Conservation (phyloP, 257 asterid genomes). For the Anisodus tanguticus region DNA sequence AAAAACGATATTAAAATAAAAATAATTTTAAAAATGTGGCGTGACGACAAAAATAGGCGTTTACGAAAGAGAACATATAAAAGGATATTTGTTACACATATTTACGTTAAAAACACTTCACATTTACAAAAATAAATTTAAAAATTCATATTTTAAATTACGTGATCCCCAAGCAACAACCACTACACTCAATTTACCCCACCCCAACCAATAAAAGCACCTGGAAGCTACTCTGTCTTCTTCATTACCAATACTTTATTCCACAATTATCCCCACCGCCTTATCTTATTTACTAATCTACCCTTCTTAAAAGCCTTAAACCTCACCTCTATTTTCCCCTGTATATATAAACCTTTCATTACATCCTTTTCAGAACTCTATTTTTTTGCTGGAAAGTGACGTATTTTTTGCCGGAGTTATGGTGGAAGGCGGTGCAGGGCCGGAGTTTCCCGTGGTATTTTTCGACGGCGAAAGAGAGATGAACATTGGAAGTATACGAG, state of each 20-base stretch:
- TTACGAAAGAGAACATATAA: neutral
- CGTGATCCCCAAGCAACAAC: slow-evolving; percentile 45
- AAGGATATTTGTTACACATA: neutral
- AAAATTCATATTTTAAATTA: neutral
- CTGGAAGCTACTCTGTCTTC: slow-evolving; percentile 11
- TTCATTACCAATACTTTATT: neutral
- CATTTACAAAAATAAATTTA: neutral
- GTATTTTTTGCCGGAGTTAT: slow-evolving; percentile 24
- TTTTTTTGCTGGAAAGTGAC: neutral
- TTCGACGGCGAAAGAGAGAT: slow-evolving; percentile 85
- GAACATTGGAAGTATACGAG: slow-evolving; percentile 58
- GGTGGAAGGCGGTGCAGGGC: slow-evolving; percentile 71
- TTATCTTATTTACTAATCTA: neutral
- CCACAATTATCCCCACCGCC: slow-evolving; percentile 40
- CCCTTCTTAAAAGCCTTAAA: slow-evolving; percentile 26
- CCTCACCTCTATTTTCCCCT: slow-evolving; percentile 24
- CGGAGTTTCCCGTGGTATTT: slow-evolving; percentile 70
- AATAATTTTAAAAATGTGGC: too few species aligned
- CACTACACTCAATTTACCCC: neutral
- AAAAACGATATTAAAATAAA: too few species aligned
- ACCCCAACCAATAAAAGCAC: neutral
- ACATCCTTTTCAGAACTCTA: neutral
- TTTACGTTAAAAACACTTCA: neutral
- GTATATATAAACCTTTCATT: neutral
- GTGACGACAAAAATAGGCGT: neutral